phyloP scores from a whole-genome alignment of 1,284 basidiomycete genomes.

The Marasmius sp. region DNA sequence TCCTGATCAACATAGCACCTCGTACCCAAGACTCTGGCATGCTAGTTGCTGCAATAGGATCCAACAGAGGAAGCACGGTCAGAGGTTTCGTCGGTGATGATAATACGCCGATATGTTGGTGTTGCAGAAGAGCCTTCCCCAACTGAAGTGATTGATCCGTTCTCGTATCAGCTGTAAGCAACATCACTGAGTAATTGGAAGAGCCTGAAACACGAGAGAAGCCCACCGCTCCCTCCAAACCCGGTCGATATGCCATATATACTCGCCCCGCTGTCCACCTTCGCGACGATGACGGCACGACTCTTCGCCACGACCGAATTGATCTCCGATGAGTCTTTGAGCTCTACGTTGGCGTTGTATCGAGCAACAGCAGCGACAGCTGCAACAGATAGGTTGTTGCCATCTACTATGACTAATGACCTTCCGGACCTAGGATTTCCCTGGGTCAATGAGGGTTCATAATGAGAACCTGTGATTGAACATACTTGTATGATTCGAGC shows the following conservation, averaged over 20 bases:
- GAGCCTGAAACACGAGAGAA: not conserved
- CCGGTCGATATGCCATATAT: constrained; percentile 85
- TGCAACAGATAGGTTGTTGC: constrained; percentile 68
- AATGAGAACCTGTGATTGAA: constrained; percentile 3
- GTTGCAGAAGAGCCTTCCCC: constrained; percentile 76
- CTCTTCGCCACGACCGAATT: constrained; percentile 55
- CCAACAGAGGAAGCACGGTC: constrained; percentile 57
- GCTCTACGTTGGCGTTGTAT: constrained; percentile 52
- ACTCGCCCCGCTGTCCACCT: constrained; percentile 66
- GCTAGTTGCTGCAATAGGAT: constrained; percentile 61
- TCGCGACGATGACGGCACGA: constrained; percentile 61
- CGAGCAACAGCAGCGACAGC: constrained; percentile 74
- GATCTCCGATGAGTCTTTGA: constrained; percentile 49
- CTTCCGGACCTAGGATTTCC: constrained; percentile 51
- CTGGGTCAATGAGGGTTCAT: not conserved
- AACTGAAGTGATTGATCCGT: constrained; percentile 68
- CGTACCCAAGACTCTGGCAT: constrained; percentile 89
- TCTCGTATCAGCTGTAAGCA: constrained; percentile 59
- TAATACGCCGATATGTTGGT: constrained; percentile 72
- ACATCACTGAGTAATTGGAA: not conserved
- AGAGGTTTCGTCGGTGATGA: constrained; percentile 47
- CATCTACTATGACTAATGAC: constrained; percentile 58
- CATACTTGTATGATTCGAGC: constrained; percentile 54
- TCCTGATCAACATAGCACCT: constrained; percentile 58
- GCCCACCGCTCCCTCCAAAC: constrained; percentile 73